Evolutionary conservation across 163 green algal species (phyloP), one percentile per base, ranked within the genome.

Genomic region (Picocystis sp.): DNA sequence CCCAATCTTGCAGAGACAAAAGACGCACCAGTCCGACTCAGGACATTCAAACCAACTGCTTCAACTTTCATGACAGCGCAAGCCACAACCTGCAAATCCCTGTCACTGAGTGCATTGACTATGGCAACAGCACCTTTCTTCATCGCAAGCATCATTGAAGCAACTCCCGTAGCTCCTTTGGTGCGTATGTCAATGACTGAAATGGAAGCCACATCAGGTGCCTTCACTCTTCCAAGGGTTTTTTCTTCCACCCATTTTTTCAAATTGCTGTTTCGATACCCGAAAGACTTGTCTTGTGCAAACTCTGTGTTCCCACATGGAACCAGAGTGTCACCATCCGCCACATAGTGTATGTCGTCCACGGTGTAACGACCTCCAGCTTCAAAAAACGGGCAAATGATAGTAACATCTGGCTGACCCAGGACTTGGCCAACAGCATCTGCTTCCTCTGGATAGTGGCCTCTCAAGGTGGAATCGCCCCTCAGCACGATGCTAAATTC

Each of bases 311-410:
- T 22, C 5, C 3, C 47, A 33, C 24, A 33, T 3, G 47, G 47
- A 11, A 53, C 47, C 10, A 53, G 47, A 11, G 15, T 64, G 2
- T 66, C 46, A 46, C 63, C 63, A 44, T 71, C 62, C 2, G 54
- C 63, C 24, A 71, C 63, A 42, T 71, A 71, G 41, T 71, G 63
- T 3, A 62, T 24, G 44, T 73, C 63, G 24, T 47, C 44, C 22
- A 71, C 67, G 23, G 63, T 71, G 47, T 63, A 65, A 11, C 63
- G 47, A 1, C 63, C 63, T 2, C 63, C 63, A 35, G 62, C 38
- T 19, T 61, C 43, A 47, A 71, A 71, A 56, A 71, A 71, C 8
- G 63, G 63, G 23, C 54, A 65, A n/a, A 71, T 14, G 14, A 71
- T 11, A 54, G 53, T 66, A 10, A 46, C 43, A 46, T 71, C 47